These are phyloP conservation scores for Leccinum broughii DNA, from an alignment of 768 basidiomycete species.

Conservation along the genomic window DNA sequence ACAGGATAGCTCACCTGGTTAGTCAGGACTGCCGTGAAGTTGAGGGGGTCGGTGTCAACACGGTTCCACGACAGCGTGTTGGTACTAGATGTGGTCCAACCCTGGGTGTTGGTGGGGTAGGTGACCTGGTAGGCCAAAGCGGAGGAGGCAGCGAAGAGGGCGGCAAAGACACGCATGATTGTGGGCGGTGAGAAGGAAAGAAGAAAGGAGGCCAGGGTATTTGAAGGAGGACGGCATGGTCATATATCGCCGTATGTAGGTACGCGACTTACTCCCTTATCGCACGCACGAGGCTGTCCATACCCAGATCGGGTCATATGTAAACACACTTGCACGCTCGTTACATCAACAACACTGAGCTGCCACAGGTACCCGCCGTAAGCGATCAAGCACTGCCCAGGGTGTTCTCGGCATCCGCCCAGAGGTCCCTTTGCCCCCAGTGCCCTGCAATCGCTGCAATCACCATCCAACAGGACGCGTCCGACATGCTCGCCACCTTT, in stretches of 20 bases:
- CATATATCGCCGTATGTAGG: conserved; percentile 9
- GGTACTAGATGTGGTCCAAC: conserved; percentile 59
- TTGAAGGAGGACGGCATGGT: background rate
- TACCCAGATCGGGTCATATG: background rate
- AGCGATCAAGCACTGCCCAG: conserved; percentile 30
- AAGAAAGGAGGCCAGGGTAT: conserved; percentile 5
- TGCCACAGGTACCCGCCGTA: conserved; percentile 1
- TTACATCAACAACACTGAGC: conserved; percentile 8
- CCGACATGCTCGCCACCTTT: conserved; percentile 36
- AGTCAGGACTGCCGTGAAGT: conserved; percentile 71
- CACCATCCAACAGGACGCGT: conserved; percentile 71
- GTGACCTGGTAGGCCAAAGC: conserved; percentile 66
- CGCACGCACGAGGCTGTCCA: conserved; percentile 20
- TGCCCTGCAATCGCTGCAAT: conserved; percentile 60
- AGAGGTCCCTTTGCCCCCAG: conserved; percentile 82
- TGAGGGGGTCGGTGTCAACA: conserved; percentile 64
- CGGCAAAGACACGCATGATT: conserved; percentile 45
- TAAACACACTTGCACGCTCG: conserved; percentile 2
- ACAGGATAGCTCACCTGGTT: conserved; percentile 40
- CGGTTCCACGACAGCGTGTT: conserved; percentile 61
- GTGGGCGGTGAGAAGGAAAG: background rate
- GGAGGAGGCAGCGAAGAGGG: conserved; percentile 52
- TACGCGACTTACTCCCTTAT: conserved; percentile 16
- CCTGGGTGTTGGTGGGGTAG: conserved; percentile 43
- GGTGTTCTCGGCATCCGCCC: conserved; percentile 70